These are phyloP conservation scores for Epichloe hybrida DNA, from an alignment of 2,329 filamentous ascomycete genomes.

Conservation along the genomic window DNA sequence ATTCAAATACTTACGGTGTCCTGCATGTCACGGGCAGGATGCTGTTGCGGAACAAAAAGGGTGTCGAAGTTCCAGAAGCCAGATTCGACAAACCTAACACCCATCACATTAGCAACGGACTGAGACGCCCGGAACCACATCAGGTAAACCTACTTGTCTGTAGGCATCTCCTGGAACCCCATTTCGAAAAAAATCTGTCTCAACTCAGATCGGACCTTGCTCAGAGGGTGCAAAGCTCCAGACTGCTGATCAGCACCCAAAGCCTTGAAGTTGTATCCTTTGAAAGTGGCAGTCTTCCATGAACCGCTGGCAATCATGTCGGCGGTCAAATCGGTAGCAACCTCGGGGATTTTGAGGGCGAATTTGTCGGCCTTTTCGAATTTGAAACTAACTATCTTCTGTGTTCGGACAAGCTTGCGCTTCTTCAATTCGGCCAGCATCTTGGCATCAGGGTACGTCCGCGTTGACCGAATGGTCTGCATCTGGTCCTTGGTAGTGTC, in stretches of 20 bases:
- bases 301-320: slow-evolving; percentile 81
- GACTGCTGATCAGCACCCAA: slow-evolving; percentile 48
- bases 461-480: slow-evolving; percentile 54
- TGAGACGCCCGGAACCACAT: too few relatives aligned
- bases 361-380: slow-evolving; percentile 80
- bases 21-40: slow-evolving; percentile 91
- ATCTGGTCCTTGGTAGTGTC: slow-evolving; percentile 71
- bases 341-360: slow-evolving; percentile 74
- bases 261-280: slow-evolving; percentile 65
- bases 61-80: slow-evolving; percentile 98
- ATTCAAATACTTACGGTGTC: slow-evolving; percentile 45
- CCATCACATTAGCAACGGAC: background rate
- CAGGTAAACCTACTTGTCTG: slow-evolving; percentile 40
- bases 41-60: slow-evolving; percentile 88
- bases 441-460: slow-evolving; percentile 57
- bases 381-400: slow-evolving; percentile 76
- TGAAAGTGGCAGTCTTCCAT: slow-evolving; percentile 89
- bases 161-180: slow-evolving; percentile 98
- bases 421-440: slow-evolving; percentile 73
- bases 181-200: slow-evolving; percentile 98
- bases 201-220: slow-evolving; percentile 93
- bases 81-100: slow-evolving; percentile 61
- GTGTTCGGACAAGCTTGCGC: slow-evolving; percentile 72
- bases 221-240: slow-evolving; percentile 56
- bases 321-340: slow-evolving; percentile 87